These are phyloP conservation scores for Trichoderma guizhouense DNA, from an alignment of 2,329 filamentous ascomycete genomes.

Conservation along the genomic window DNA sequence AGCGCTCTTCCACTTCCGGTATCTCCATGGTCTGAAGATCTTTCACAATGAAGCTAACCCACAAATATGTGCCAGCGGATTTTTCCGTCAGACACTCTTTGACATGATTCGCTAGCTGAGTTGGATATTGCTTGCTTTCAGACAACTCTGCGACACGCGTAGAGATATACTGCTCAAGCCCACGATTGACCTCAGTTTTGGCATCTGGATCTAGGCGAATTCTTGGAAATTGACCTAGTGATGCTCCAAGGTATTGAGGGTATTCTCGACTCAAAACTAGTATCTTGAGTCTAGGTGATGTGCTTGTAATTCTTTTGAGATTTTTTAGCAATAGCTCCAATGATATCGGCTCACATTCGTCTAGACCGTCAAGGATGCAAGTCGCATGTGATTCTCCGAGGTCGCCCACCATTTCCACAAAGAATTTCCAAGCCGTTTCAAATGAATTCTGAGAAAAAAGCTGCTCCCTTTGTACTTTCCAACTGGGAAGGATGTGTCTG, in stretches of 20 bases:
- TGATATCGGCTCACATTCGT: neutral
- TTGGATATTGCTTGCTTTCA: neutral
- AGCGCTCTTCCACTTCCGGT: neutral
- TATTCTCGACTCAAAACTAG: neutral
- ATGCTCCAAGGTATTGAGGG: neutral
- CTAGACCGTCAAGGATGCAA: neutral
- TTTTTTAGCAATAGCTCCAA: neutral
- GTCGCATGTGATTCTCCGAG: neutral
- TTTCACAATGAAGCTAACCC: neutral
- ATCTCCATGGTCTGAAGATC: neutral
- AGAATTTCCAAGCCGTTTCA: neutral
- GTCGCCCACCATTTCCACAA: neutral
- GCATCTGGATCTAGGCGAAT: neutral
- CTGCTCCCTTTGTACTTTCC: neutral
- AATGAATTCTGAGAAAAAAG: neutral
- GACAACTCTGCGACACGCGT: neutral
- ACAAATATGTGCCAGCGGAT: neutral
- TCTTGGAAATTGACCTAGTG: neutral
- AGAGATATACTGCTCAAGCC: neutral
- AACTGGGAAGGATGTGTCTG: neutral
- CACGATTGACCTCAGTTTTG: neutral
- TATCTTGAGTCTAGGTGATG: neutral
- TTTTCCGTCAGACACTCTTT: neutral
- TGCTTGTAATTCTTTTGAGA: neutral
- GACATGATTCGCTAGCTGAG: neutral